A percentile compares a stretch with the other conserved stretches of the same genome.
These are phyloP conservation scores for Dicorynia guianensis DNA, from an alignment of 306 rosid genomes.

Conservation along the genomic window DNA sequence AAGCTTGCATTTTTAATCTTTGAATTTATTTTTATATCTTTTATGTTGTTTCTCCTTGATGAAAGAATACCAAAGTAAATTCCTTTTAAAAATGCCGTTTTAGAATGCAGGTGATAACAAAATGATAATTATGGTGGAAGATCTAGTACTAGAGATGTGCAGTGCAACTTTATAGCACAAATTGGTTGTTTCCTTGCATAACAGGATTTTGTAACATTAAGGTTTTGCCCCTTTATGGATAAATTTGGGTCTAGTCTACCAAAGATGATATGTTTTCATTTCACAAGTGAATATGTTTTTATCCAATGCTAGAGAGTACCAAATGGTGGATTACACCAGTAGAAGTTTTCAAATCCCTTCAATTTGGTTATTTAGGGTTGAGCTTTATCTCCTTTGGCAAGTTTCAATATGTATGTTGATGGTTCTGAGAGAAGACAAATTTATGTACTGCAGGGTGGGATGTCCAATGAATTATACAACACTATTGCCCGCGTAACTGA, in stretches of 20 bases:
- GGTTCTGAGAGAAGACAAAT: conserved; percentile 43
- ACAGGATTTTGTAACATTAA: background rate
- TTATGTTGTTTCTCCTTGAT: conserved; percentile 2
- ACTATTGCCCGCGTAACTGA: conserved; percentile 88
- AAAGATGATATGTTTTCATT: conserved; percentile 5
- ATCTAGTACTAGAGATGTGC: conserved; percentile 4
- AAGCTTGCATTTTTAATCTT: conserved; percentile 29
- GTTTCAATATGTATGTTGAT: background rate
- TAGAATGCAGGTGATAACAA: conserved; percentile 12
- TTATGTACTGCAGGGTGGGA: conserved; percentile 78
- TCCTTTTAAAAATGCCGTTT: conserved; percentile 22
- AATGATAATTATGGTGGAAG: conserved; percentile 20
- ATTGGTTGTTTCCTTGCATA: conserved; percentile 22
- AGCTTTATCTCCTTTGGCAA: background rate
- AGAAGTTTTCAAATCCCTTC: background rate
- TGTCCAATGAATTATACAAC: conserved; percentile 91
- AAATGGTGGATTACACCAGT: background rate
- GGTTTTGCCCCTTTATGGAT: background rate
- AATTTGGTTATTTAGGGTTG: background rate
- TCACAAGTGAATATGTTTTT: background rate
- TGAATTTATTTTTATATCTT: background rate
- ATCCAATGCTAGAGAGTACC: background rate
- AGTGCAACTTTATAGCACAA: conserved; percentile 3
- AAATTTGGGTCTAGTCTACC: conserved; percentile 22
- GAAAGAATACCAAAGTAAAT: conserved; percentile 23